phyloP scores from a whole-genome alignment of 139 green algal genomes.

The Coccomyxa sp. region DNA sequence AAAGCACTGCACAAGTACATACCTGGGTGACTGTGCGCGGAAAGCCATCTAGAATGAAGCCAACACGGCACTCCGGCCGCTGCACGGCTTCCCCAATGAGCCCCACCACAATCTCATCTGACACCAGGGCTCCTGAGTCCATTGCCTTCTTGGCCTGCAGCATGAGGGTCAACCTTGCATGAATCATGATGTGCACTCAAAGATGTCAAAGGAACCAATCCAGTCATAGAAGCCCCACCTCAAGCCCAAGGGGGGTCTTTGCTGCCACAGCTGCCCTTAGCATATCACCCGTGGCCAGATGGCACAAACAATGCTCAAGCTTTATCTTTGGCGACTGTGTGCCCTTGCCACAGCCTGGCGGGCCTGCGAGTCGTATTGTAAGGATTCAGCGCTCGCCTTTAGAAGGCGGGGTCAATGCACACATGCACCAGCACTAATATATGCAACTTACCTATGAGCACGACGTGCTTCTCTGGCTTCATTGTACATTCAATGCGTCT shows the following conservation, averaged over 20 bases:
- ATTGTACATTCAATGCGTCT: constrained; percentile 83
- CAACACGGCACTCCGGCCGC: constrained; percentile 82
- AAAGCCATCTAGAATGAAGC: constrained; percentile 98
- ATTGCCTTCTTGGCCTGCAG: constrained; percentile 93
- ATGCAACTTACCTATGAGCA: constrained; percentile 78
- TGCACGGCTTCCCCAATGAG: constrained; percentile 91
- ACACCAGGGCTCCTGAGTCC: constrained; percentile 89
- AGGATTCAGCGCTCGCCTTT: too few relatives aligned
- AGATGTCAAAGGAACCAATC: not conserved
- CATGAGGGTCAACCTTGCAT: not conserved
- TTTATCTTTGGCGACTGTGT: constrained; percentile 94
- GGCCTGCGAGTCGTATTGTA: too few relatives aligned
- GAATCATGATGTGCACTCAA: not conserved
- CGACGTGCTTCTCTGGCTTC: constrained; percentile 93
- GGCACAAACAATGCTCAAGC: constrained; percentile 96
- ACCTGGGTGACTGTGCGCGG: constrained; percentile 69
- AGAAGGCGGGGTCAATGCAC: too few relatives aligned
- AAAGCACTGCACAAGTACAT: not conserved
- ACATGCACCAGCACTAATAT: too few relatives aligned
- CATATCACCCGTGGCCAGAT: constrained; percentile 97
- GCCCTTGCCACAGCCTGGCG: constrained; percentile 87
- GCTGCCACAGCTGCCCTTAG: constrained; percentile 83
- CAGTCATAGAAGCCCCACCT: constrained; percentile 26
- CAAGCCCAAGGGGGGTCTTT: constrained; percentile 68
- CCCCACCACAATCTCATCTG: constrained; percentile 95